Evolutionary conservation across 2,329 filamentous ascomycete genomes (phyloP), one percentile per base, ranked within the genome.

Genomic region (Paecilomyces sp.): DNA sequence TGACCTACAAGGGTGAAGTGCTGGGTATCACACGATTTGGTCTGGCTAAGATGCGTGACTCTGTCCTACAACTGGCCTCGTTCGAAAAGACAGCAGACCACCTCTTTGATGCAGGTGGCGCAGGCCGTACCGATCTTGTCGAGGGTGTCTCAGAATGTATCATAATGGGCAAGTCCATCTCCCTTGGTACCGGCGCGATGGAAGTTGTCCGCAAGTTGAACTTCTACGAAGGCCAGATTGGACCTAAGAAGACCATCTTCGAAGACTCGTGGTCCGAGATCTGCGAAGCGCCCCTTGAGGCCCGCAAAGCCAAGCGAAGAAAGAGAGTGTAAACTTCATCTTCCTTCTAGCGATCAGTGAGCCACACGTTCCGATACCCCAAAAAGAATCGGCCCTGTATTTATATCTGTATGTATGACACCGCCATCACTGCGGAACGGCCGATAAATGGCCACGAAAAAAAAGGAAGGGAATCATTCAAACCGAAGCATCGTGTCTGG

Each of bases 31-130:
- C 94, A 2, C 88, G 94, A 33, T 97, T 97, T 74, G 94, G 94
- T 57, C 82, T 99, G 28, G 90, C 92, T 60, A 99, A 97, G 81
- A 97, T 96, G 89, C 84, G 94, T 57, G 94, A 99, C 74, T 90
- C 86, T 15, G 94, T 97, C 11, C 80, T 99, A 59, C 94, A 99
- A 75, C 83, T 99, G 12, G 94, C 94, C 0, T 93, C 89, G 18
- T 99, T 99, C 71, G 94, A 99, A 77, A 97, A 97, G 84, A 99
- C 94, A 54, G 92, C 94, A 0, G 94, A 99, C 72, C 94, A 99
- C 76, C 78, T 99, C 50, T 99, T 99, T 70, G 93, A 97, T 64
- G 94, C 94, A 2, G 94, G 92, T 6, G 90, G 91, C 4, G 87
- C 88, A 59, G 95, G 95, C 82, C 97, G 97, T 80, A 88, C 86